These are phyloP conservation scores for Plantago ovata DNA, from an alignment of 257 asterid genomes.

Conservation along the genomic window DNA sequence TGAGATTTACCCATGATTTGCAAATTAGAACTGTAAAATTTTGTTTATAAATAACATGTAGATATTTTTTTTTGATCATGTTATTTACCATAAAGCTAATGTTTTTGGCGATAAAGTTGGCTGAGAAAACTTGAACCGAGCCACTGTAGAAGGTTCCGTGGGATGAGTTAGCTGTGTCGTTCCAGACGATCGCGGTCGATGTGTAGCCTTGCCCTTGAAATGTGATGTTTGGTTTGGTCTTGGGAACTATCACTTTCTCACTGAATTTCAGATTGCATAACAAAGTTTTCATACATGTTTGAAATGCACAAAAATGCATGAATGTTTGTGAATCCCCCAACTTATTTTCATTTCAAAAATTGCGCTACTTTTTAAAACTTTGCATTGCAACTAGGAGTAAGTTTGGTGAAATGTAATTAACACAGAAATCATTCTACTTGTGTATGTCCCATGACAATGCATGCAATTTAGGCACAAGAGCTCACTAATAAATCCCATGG, in stretches of 20 bases:
- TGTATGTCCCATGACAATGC: neutral
- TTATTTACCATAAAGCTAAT: conserved; percentile 74
- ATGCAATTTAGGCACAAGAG: neutral
- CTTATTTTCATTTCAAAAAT: neutral
- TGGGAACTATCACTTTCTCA: conserved; percentile 76
- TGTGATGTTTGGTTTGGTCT: conserved; percentile 66
- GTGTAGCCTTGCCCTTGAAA: conserved; percentile 94
- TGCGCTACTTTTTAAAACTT: neutral
- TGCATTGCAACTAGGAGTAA: neutral
- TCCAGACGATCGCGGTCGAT: conserved; percentile 84
- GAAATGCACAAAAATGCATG: neutral
- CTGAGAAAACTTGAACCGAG: conserved; percentile 78
- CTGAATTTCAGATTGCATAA: conserved; percentile 29
- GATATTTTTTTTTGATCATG: neutral
- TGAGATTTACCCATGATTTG: conserved; percentile 14
- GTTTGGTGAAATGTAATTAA: neutral
- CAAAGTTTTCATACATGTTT: neutral
- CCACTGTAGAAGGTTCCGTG: conserved; percentile 85
- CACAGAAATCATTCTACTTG: neutral
- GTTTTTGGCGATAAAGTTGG: conserved; percentile 81
- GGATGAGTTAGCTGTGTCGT: conserved; percentile 82
- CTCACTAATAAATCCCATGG: conserved; percentile 82
- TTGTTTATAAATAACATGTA: neutral
- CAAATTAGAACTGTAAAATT: neutral
- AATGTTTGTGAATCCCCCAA: neutral